Percentiles rank a stretch among this genome's conserved stretches.
phyloP scores from a whole-genome alignment of 1,284 basidiomycete genomes.

The Pholiota adiposa region DNA sequence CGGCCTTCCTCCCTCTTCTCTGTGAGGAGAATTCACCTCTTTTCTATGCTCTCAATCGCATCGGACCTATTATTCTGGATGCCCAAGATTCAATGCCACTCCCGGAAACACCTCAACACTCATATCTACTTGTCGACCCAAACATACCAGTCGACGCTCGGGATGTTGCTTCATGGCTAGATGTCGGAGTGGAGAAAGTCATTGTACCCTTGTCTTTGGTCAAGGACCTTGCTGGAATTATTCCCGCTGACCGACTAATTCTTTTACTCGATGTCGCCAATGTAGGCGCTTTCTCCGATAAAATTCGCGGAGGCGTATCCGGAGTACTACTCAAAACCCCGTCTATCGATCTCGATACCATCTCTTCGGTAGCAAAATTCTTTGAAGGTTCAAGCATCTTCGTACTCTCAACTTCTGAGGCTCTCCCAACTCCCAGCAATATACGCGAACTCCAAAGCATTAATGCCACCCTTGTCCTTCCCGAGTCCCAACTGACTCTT shows the following conservation, averaged over 20 bases:
- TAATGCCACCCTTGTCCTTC: slow-evolving; percentile 73
- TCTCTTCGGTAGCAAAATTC: slow-evolving; percentile 75
- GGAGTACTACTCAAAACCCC: slow-evolving; percentile 79
- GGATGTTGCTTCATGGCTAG: slow-evolving; percentile 69
- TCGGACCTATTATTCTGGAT: slow-evolving; percentile 71
- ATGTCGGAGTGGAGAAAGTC: slow-evolving; percentile 79
- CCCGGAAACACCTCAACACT: slow-evolving; percentile 37
- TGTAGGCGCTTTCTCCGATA: slow-evolving; percentile 76
- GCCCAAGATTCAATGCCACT: slow-evolving; percentile 29
- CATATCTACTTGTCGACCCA: slow-evolving; percentile 63
- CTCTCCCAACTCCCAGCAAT: slow-evolving; percentile 53
- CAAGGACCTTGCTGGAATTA: slow-evolving; percentile 64
- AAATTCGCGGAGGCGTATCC: slow-evolving; percentile 70
- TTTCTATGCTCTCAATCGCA: slow-evolving; percentile 64
- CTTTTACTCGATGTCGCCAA: slow-evolving; percentile 76
- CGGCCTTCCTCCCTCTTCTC: slow-evolving; percentile 65
- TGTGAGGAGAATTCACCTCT: slow-evolving; percentile 52
- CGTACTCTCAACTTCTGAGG: slow-evolving; percentile 55
- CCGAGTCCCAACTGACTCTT: slow-evolving; percentile 73
- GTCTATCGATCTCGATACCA: slow-evolving; percentile 67
- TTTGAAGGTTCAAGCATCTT: slow-evolving; percentile 68
- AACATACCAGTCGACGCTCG: slow-evolving; percentile 51
- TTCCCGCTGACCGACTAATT: slow-evolving; percentile 77
- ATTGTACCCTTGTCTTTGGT: slow-evolving; percentile 71
- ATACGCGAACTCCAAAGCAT: slow-evolving; percentile 62